These are phyloP conservation scores for Leccinum incarnatum DNA, from an alignment of 768 basidiomycete species.

Conservation along the genomic window DNA sequence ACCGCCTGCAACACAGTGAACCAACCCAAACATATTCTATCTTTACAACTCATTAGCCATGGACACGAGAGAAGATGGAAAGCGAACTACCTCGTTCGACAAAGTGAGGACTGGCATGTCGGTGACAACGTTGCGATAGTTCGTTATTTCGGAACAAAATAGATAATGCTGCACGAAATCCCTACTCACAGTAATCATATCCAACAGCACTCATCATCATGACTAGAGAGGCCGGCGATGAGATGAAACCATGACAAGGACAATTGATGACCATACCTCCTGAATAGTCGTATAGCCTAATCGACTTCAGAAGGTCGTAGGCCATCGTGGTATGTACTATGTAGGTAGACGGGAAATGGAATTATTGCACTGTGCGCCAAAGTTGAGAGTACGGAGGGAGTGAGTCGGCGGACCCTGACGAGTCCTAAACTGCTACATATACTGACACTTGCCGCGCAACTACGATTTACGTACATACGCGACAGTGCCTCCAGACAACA, in stretches of 20 bases:
- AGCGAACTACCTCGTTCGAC: constrained; percentile 11
- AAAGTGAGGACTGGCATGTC: constrained; percentile 11
- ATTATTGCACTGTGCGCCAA: neutral
- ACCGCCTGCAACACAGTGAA: neutral
- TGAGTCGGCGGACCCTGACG: no score
- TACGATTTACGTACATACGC: no score
- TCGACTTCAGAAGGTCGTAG: neutral
- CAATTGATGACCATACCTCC: neutral
- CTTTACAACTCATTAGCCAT: neutral
- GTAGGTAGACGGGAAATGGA: neutral
- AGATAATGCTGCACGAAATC: neutral
- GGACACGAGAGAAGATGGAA: neutral
- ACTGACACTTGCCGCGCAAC: no score
- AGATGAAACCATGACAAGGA: neutral
- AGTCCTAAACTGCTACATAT: no score
- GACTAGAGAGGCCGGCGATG: neutral
- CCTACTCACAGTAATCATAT: constrained; percentile 13
- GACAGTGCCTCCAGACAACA: neutral
- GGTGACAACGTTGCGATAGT: neutral
- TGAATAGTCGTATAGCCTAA: neutral
- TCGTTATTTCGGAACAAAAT: neutral
- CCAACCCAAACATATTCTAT: constrained; percentile 16
- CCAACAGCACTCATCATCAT: neutral
- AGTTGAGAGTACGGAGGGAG: neutral
- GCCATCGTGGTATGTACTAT: neutral